A percentile compares a stretch with the other conserved stretches of the same genome.
These are phyloP conservation scores for Phalaenopsis equestris DNA, from an alignment of 106 monocot genomes.

Conservation along the genomic window DNA sequence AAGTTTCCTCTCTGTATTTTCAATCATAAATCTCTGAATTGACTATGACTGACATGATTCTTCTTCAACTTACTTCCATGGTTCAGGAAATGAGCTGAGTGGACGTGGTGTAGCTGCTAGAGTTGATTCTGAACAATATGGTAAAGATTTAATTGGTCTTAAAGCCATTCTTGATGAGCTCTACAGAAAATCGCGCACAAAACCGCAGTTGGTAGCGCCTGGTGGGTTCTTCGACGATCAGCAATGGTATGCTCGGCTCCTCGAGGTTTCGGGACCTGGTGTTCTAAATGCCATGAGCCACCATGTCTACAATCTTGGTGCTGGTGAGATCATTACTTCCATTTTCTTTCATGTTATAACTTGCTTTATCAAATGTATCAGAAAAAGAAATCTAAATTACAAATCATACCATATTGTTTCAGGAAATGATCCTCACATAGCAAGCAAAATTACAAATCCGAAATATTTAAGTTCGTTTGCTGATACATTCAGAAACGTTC, in stretches of 20 bases:
- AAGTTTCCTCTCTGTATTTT: neutral
- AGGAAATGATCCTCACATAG: slow-evolving; percentile 68
- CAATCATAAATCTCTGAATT: neutral
- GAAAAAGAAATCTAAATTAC: too few species aligned
- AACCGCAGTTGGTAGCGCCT: slow-evolving; percentile 67
- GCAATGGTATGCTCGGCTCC: slow-evolving; percentile 72
- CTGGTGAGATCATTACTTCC: neutral
- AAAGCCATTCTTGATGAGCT: slow-evolving; percentile 43
- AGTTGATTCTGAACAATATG: slow-evolving; percentile 58
- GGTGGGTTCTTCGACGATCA: slow-evolving; percentile 87
- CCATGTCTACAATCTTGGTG: slow-evolving; percentile 90
- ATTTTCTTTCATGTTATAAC: too few species aligned
- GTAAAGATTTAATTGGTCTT: slow-evolving; percentile 55
- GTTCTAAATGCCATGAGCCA: slow-evolving; percentile 69
- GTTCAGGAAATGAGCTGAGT: slow-evolving; percentile 84
- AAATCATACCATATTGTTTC: slow-evolving; percentile 10
- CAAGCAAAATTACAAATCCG: slow-evolving; percentile 59
- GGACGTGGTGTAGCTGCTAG: slow-evolving; percentile 68
- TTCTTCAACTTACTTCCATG: neutral
- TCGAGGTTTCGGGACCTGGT: slow-evolving; percentile 59
- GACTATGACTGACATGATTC: neutral
- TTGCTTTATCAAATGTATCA: too few species aligned
- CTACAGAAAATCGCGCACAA: slow-evolving; percentile 24
- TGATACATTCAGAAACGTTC: slow-evolving; percentile 54
- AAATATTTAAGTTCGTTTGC: slow-evolving; percentile 37